Evolutionary conservation across 225 moss, liverwort and hornwort genomes (phyloP).

Genomic region (Sphagnum tenellum): DNA sequence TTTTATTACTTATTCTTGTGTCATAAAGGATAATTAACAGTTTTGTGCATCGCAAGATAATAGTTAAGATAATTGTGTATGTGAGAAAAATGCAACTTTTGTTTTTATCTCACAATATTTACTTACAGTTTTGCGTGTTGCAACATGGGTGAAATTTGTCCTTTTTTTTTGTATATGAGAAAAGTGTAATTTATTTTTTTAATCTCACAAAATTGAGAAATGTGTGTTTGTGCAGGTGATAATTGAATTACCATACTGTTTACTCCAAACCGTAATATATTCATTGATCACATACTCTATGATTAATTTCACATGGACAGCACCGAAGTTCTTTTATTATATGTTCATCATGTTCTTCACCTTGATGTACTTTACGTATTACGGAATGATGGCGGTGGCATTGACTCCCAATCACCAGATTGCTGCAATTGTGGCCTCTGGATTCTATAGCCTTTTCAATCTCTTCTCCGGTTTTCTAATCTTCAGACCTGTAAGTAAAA

Average conservation of each 20-base stretch:
- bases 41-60: background rate
- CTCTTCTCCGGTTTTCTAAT: slow-evolving; percentile 59
- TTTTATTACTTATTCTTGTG: no score
- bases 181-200: no score
- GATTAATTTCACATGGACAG: slow-evolving; percentile 51
- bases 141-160: background rate
- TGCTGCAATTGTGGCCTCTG: slow-evolving; percentile 49
- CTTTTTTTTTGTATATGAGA: background rate
- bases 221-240: slow-evolving; percentile 22
- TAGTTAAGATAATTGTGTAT: background rate
- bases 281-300: slow-evolving; percentile 48
- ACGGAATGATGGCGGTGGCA: slow-evolving; percentile 58
- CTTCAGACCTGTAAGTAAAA: slow-evolving; percentile 39
- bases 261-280: slow-evolving; percentile 39
- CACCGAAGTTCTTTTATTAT: slow-evolving; percentile 47
- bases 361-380: slow-evolving; percentile 59
- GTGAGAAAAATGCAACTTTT: background rate
- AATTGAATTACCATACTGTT: slow-evolving; percentile 51
- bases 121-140: background rate
- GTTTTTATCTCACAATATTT: background rate
- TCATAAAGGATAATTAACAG: background rate
- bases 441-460: slow-evolving; percentile 52
- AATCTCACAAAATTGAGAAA: no score
- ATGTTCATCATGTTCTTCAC: slow-evolving; percentile 53
- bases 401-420: slow-evolving; percentile 55